Conservation (phyloP, 2,329 filamentous ascomycete species). For the Hypoxylon sp. region DNA sequence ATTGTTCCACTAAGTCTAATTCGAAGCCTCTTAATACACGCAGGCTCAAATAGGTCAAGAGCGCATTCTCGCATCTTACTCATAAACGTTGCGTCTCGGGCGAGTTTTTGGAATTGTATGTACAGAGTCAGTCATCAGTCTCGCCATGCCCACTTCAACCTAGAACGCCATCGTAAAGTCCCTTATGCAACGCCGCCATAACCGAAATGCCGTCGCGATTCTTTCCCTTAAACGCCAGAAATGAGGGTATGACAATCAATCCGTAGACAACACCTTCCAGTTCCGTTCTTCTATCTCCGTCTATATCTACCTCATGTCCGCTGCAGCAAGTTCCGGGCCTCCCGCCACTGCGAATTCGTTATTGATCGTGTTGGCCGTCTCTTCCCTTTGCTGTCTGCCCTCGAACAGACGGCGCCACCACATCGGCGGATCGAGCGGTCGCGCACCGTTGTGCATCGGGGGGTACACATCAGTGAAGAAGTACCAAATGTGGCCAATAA, state of each 20-base stretch:
- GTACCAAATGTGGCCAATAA: constrained; percentile 97
- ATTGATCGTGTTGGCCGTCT: constrained; percentile 69
- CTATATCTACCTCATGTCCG: constrained; percentile 50
- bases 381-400: constrained; percentile 62
- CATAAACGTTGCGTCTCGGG: background rate
- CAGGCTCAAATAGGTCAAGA: constrained; percentile 4
- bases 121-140: constrained; percentile 23
- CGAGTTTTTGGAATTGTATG: constrained; percentile 15
- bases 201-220: constrained; percentile 33
- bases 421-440: constrained; percentile 87
- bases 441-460: constrained; percentile 84
- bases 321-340: constrained; percentile 71
- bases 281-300: background rate
- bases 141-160: constrained; percentile 22
- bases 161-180: constrained; percentile 32
- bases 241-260: constrained; percentile 47
- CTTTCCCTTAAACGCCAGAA: constrained; percentile 46
- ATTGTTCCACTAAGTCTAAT: constrained; percentile 13
- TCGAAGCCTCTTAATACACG: constrained; percentile 8
- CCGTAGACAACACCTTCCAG: constrained; percentile 16
- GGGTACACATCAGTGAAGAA: constrained; percentile 98
- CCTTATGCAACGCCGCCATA: constrained; percentile 27
- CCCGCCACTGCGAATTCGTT: constrained; percentile 74
- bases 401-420: constrained; percentile 94
- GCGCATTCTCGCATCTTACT: background rate